These are phyloP conservation scores for Leccinum pachyderme DNA, from an alignment of 1,284 basidiomycete species.

Conservation along the genomic window DNA sequence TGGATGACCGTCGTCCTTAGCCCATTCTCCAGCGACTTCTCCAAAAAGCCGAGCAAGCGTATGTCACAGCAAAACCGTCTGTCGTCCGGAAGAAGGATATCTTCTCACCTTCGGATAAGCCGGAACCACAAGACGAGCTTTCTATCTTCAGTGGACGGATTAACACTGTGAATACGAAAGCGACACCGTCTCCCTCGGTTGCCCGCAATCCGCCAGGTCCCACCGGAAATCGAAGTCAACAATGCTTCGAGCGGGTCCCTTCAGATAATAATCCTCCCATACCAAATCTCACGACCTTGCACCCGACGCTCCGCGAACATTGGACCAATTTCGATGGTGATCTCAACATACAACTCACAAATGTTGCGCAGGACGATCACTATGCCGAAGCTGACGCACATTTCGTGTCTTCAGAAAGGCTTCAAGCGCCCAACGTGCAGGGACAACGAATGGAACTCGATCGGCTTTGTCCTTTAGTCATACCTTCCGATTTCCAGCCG, in stretches of 20 bases:
- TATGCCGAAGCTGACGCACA: slow-evolving; percentile 38
- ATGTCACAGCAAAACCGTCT: slow-evolving; percentile 45
- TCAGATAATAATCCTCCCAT: slow-evolving; percentile 1
- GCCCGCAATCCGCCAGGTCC: background rate
- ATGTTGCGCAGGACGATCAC: slow-evolving; percentile 36
- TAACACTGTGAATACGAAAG: slow-evolving; percentile 53
- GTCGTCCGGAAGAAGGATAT: slow-evolving; percentile 49
- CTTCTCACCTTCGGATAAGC: slow-evolving; percentile 46
- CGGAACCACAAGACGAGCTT: slow-evolving; percentile 55
- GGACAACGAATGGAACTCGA: slow-evolving; percentile 10
- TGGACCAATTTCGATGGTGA: slow-evolving; percentile 56
- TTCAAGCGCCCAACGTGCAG: background rate
- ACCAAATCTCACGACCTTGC: slow-evolving; percentile 45
- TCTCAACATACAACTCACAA: slow-evolving; percentile 54
- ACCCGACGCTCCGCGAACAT: slow-evolving; percentile 60
- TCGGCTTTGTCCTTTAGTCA: slow-evolving; percentile 14
- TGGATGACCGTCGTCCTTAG: slow-evolving; percentile 30
- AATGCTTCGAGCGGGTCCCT: background rate
- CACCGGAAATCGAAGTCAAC: background rate
- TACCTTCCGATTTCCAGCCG: slow-evolving; percentile 19
- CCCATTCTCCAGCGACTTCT: slow-evolving; percentile 61
- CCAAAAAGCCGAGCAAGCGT: slow-evolving; percentile 57
- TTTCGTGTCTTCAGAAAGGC: slow-evolving; percentile 28
- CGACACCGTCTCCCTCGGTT: slow-evolving; percentile 12
- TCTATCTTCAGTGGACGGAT: slow-evolving; percentile 72